Evolutionary conservation across 1,284 basidiomycete genomes (phyloP).

Genomic region (Earliella scabrosa): DNA sequence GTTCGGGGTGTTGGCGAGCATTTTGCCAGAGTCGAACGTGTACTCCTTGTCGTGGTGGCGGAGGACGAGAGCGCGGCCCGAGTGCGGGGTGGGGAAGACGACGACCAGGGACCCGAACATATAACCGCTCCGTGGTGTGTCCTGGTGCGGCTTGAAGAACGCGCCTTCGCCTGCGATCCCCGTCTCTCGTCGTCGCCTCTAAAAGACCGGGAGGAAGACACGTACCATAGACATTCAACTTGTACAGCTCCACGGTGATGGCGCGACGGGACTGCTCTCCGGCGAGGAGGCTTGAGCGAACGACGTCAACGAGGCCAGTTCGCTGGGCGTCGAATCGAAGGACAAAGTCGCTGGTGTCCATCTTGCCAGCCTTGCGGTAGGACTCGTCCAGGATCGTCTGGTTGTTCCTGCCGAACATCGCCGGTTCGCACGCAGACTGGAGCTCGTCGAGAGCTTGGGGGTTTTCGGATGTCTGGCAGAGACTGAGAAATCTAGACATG

Average conservation of each 20-base stretch:
- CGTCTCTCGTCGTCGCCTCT: too few species aligned
- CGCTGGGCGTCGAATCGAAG: conserved; percentile 31
- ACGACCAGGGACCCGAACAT: conserved; percentile 52
- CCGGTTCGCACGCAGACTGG: conserved; percentile 15
- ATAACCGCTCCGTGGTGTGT: conserved; percentile 39
- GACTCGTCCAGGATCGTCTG: conserved; percentile 28
- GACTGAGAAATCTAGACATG: not conserved
- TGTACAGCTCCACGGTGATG: conserved; percentile 35
- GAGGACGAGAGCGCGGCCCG: conserved; percentile 43
- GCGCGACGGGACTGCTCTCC: conserved; percentile 13
- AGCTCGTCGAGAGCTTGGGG: not conserved
- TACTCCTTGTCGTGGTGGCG: conserved; percentile 38
- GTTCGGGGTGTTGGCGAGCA: not conserved
- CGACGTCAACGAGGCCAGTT: conserved; percentile 27
- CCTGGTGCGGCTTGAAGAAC: conserved; percentile 47
- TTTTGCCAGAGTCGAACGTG: conserved; percentile 33
- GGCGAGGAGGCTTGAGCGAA: conserved; percentile 28
- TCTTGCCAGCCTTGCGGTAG: conserved; percentile 31
- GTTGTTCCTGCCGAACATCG: conserved; percentile 23
- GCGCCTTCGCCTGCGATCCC: conserved; percentile 41
- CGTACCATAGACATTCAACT: conserved; percentile 40
- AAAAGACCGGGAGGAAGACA: not conserved
- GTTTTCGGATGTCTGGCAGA: not conserved
- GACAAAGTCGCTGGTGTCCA: conserved; percentile 28
- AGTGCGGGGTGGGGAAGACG: conserved; percentile 43